Percentiles rank a stretch among this genome's conserved stretches.
Evolutionary conservation across 768 basidiomycete genomes (phyloP).

Genomic region (button mushroom (Agaricus bisporus)): DNA sequence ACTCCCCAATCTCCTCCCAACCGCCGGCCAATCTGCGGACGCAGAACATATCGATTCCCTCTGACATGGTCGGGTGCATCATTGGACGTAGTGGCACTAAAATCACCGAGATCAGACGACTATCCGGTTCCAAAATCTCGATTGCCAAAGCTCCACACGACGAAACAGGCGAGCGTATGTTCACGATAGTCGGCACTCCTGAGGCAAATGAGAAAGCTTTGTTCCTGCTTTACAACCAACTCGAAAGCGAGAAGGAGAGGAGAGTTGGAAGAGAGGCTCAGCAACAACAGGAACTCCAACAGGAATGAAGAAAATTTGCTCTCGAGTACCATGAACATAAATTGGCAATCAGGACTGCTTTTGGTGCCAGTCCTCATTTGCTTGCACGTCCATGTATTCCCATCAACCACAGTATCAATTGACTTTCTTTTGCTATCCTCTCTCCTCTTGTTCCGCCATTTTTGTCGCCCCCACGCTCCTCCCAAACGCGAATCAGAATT

Average conservation of each 20-base stretch:
- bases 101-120: slow-evolving; percentile 97
- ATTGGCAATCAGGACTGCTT: not conserved
- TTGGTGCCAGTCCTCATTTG: slow-evolving; percentile 6
- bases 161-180: slow-evolving; percentile 99
- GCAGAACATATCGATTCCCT: slow-evolving; percentile 98
- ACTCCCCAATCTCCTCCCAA: slow-evolving; percentile 43
- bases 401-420: not conserved
- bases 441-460: not conserved
- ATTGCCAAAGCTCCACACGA: slow-evolving; percentile 99
- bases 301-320: slow-evolving; percentile 22
- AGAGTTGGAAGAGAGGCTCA: slow-evolving; percentile 81
- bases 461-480: not conserved
- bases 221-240: slow-evolving; percentile 94
- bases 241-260: slow-evolving; percentile 95
- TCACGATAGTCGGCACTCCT: slow-evolving; percentile 94
- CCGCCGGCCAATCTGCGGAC: slow-evolving; percentile 82
- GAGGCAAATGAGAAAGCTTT: slow-evolving; percentile 97
- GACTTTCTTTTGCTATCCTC: not conserved
- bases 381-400: slow-evolving; percentile 1
- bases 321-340: not conserved
- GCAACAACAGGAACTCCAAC: slow-evolving; percentile 61
- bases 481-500: not conserved
- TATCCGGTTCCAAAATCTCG: slow-evolving; percentile 96
- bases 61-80: slow-evolving; percentile 97
- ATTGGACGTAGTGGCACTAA: slow-evolving; percentile 96